A percentile compares a stretch with the other conserved stretches of the same genome.
These are phyloP conservation scores for Lyophyllum semitale DNA, from an alignment of 768 basidiomycete species.

Conservation along the genomic window DNA sequence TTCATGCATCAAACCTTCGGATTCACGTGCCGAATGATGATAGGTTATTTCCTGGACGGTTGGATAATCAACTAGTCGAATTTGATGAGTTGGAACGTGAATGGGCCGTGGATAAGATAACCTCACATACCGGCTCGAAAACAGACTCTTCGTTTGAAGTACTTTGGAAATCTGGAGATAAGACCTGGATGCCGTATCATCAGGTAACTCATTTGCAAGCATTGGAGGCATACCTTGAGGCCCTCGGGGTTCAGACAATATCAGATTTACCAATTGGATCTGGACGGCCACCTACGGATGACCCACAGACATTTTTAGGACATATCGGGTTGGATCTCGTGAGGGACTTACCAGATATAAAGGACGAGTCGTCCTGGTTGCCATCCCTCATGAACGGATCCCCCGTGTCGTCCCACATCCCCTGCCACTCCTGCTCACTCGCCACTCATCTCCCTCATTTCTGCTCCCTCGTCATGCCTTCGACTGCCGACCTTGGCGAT, in stretches of 20 bases:
- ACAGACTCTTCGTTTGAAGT: neutral
- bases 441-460: too few relatives aligned
- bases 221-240: neutral
- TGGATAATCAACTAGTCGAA: neutral
- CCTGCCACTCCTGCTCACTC: too few relatives aligned
- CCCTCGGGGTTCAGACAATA: neutral
- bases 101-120: slow-evolving; percentile 6
- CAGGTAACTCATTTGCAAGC: neutral
- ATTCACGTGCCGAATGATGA: slow-evolving; percentile 27
- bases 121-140: neutral
- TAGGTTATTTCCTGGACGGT: slow-evolving; percentile 22
- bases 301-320: slow-evolving; percentile 1
- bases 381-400: too few relatives aligned
- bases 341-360: too few relatives aligned
- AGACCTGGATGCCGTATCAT: neutral
- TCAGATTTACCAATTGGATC: neutral
- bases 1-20: slow-evolving; percentile 30
- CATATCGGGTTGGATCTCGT: too few relatives aligned
- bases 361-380: too few relatives aligned
- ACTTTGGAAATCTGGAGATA: slow-evolving; percentile 3
- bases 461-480: too few relatives aligned
- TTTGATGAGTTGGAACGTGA: neutral
- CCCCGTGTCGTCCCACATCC: too few relatives aligned
- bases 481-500: too few relatives aligned
- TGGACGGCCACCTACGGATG: neutral